Evolutionary conservation across 768 basidiomycete species (phyloP).

Genomic region (Mycena indigotica): DNA sequence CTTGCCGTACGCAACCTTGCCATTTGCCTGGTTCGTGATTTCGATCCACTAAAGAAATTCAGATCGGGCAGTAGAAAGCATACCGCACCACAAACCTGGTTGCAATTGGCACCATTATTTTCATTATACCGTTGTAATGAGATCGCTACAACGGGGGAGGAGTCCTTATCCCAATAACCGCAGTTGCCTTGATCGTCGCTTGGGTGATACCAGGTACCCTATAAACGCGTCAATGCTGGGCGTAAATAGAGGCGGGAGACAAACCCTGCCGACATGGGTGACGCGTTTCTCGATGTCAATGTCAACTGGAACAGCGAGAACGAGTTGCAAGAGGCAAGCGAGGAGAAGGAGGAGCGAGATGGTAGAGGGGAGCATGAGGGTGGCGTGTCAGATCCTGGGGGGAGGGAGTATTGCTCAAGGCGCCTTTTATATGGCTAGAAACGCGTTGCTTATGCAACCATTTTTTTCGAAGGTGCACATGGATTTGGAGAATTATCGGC

Average conservation of each 20-base stretch:
- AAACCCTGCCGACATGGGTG: constrained; percentile 58
- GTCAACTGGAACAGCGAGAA: constrained; percentile 49
- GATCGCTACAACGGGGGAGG: constrained; percentile 64
- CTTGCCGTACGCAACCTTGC: constrained; percentile 49
- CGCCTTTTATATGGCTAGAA: constrained; percentile 22
- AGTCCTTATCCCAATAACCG: constrained; percentile 50
- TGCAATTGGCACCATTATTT: constrained; percentile 57
- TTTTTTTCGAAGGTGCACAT: constrained; percentile 2
- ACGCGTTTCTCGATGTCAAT: constrained; percentile 51
- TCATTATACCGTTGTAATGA: constrained; percentile 52
- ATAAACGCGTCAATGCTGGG: constrained; percentile 8
- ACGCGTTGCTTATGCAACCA: constrained; percentile 17
- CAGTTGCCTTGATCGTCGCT: constrained; percentile 56
- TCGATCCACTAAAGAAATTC: constrained; percentile 44
- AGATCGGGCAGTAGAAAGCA: no score
- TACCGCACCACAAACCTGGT: constrained; percentile 54
- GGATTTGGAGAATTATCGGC: background rate
- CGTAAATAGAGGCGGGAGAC: constrained; percentile 26
- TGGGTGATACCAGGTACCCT: constrained; percentile 70
- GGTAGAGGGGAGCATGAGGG: constrained; percentile 14
- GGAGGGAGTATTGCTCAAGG: constrained; percentile 19
- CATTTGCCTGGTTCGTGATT: constrained; percentile 61
- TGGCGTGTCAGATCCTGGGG: constrained; percentile 18
- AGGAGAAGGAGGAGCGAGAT: constrained; percentile 37
- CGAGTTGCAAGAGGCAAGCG: constrained; percentile 15